Base-by-base conservation (phyloP, 2,329 filamentous ascomycete species). In the Paramyrothecium sp. region DNA sequence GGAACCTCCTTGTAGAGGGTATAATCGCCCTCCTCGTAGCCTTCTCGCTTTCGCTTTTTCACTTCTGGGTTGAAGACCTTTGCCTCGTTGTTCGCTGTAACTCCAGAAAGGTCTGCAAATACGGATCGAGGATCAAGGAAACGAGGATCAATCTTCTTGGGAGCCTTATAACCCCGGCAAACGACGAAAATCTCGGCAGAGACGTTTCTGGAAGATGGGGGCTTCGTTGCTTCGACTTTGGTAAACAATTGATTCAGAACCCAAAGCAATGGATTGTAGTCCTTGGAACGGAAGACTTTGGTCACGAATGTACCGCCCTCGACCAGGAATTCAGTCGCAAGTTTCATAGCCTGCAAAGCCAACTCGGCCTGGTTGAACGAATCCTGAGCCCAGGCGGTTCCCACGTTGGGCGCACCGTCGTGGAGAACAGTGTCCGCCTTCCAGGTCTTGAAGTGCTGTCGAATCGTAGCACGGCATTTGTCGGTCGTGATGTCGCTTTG, bases 141-240 rank as follows among this genome's bases (percentile, higher is more conserved):
- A 64, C 91, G 91, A 11, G 94, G 92, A 69, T 99, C 95, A 58
- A 99, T 86, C 61, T 87, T 85, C 77, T 97, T 98, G 3, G 95
- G 95, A 0, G 94, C 94, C 77, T 97, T 98, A 81, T 87, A 99
- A 20, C 94, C 95, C 63, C 89, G 87, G 76, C 94, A 98, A 34
- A 99, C 95, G 62, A 98, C 94, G 79, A 99, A 99, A 46, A 98
- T 98, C 80, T 99, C 95, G 63, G 95, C 95, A 8, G 92, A 97
- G 54, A 99, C 94, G 68, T 96, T 97, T 79, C 95, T 85, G 10
- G 92, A 97, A 1, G 92, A 96, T 0, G 95, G 95, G 3, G 95
- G 95, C 75, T 99, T 99, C 5, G 95, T 99, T 52, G 96, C 94
- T 72, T 99, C 94, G 61, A 99, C 95, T 64, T 95, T 96, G 51